phyloP scores from a whole-genome alignment of 805 yeast genomes.

The Candida manassasensis region DNA sequence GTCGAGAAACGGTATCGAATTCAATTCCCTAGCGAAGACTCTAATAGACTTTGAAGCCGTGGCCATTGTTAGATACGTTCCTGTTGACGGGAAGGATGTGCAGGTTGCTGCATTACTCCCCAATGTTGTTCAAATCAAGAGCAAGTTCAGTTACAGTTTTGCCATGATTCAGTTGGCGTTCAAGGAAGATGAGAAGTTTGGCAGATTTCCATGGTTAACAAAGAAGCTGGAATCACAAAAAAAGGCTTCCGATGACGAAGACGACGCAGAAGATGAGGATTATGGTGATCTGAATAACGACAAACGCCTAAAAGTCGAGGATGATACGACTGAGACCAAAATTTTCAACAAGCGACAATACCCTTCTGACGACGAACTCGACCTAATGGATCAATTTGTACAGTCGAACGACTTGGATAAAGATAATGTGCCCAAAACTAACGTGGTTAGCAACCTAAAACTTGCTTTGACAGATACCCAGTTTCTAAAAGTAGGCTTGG shows the following conservation, averaged over 20 bases:
- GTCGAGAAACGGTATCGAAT: conserved; percentile 30
- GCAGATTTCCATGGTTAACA: conserved; percentile 41
- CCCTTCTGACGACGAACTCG: conserved; percentile 3
- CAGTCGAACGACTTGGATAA: conserved; percentile 21
- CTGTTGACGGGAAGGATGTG: conserved; percentile 44
- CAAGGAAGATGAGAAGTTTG: conserved; percentile 66
- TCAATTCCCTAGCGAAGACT: conserved; percentile 26
- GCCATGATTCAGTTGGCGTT: conserved; percentile 59
- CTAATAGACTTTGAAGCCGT: conserved; percentile 43
- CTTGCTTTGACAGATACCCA: conserved; percentile 10
- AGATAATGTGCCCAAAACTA: conserved; percentile 3
- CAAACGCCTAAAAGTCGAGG: conserved; percentile 2
- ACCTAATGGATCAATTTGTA: conserved; percentile 30
- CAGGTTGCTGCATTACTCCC: conserved; percentile 55
- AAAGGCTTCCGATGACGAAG: conserved; percentile 4
- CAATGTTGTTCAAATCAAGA: conserved; percentile 16
- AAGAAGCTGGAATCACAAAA: conserved; percentile 4
- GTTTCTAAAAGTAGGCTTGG: conserved; percentile 4
- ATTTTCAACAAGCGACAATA: conserved; percentile 5
- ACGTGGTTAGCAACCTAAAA: conserved; percentile 13
- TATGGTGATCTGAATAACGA: conserved; percentile 5
- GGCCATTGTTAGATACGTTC: conserved; percentile 64
- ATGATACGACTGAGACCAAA: conserved; percentile 5
- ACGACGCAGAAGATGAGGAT: conserved; percentile 8
- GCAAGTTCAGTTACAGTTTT: conserved; percentile 32